These are phyloP conservation scores for Stagonosporopsis tanaceti DNA, from an alignment of 2,329 filamentous ascomycete species.

Conservation along the genomic window DNA sequence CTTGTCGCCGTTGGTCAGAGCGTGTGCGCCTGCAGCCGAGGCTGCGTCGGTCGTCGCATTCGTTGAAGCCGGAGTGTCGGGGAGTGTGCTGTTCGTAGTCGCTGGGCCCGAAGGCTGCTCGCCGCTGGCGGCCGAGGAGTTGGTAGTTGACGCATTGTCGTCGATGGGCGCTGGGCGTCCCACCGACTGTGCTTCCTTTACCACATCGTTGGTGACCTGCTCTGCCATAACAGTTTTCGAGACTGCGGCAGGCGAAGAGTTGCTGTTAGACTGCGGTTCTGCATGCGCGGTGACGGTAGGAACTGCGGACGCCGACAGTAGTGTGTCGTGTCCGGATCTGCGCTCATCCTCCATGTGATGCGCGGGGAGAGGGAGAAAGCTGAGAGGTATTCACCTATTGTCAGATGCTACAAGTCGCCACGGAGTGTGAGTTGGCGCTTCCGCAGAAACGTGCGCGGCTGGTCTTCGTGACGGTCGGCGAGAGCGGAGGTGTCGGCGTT, in stretches of 20 bases:
- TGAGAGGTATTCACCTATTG: slow-evolving; percentile 49
- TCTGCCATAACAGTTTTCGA: slow-evolving; percentile 75
- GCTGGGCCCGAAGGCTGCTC: slow-evolving; percentile 49
- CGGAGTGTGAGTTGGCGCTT: slow-evolving; percentile 50
- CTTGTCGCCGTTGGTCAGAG: slow-evolving; percentile 27
- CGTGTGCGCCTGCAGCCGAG: slow-evolving; percentile 25
- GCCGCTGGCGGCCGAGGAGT: slow-evolving; percentile 62
- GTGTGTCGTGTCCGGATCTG: slow-evolving; percentile 30
- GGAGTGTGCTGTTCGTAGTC: slow-evolving; percentile 34
- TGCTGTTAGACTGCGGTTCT: slow-evolving; percentile 46
- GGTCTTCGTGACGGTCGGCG: slow-evolving; percentile 40
- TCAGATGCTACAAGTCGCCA: slow-evolving; percentile 52
- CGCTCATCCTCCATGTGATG: slow-evolving; percentile 35
- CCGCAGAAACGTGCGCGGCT: slow-evolving; percentile 49
- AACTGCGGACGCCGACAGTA: slow-evolving; percentile 26
- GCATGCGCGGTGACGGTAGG: slow-evolving; percentile 26
- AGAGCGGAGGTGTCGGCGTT: slow-evolving; percentile 42
- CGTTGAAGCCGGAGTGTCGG: slow-evolving; percentile 46
- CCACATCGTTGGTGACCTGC: slow-evolving; percentile 74
- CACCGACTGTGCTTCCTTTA: slow-evolving; percentile 74
- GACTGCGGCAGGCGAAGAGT: slow-evolving; percentile 51
- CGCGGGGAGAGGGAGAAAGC: slow-evolving; percentile 31
- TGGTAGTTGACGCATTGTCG: slow-evolving; percentile 69
- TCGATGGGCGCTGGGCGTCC: slow-evolving; percentile 70
- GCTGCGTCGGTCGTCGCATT: slow-evolving; percentile 30